Base-by-base conservation (phyloP, 257 asterid species). In the Salvia miltiorrhiza region DNA sequence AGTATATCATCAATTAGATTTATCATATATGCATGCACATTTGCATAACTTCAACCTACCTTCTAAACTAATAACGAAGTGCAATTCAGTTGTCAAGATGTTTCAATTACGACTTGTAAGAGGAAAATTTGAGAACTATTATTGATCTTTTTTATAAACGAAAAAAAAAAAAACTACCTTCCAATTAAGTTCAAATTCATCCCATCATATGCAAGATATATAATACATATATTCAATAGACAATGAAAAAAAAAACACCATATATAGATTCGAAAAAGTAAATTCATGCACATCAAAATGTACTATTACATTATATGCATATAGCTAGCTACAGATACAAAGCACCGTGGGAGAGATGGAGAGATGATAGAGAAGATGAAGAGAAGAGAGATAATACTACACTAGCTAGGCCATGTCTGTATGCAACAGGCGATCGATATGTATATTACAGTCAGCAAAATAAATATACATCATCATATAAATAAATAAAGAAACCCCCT, bases 401-500 rank as follows among this genome's bases (percentile, higher is more conserved):
- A 48, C 40, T 49, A 70, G 8, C 50, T 48, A 70, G 9, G 53
- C 23, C 43, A 23, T 35, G 64, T 32, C 47, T 28, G 6, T n/a
- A 19, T 1, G 3, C 50, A 47, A 59, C 63, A 43, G 39, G 55
- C 72, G 50, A 53, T 39, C n/a, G 1, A 67, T 16, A 44, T 48
- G 1, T 8, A 17, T 37, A 2, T 14, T 57, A 30, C 52, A 19
- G 71, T 73, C 73, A 69, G 73, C 43, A 39, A 53, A 24, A 45
- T 12, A 32, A 40, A 41, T 37, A 40, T 10, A 49, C n/a, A 65
- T 60, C 2, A 55, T 13, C 2, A 28, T 45, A 49, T 20, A 60
- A 65, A 73, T 24, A 57, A 72, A 63, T 11, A 68, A 68, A 76
- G 57, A 44, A 58, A 71, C 49, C 50, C 63, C n/a, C 26, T 69